Evolutionary conservation across 2,329 filamentous ascomycete species (phyloP), one percentile per base, ranked within the genome.

Genomic region (Talaromyces rugulosus): DNA sequence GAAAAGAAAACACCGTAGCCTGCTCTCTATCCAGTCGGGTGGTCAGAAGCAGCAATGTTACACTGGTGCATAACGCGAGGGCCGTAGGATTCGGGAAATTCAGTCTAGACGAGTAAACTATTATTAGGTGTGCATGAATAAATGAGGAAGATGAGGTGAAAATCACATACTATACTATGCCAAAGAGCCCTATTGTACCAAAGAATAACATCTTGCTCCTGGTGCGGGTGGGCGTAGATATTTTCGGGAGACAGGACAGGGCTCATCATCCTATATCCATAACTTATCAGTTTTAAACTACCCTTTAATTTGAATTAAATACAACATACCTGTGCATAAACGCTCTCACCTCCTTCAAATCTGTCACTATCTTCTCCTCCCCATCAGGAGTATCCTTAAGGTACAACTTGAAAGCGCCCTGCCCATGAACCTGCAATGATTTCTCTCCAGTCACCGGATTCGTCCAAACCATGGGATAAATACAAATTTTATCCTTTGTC

Each of bases 51-150:
- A 16, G 67, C 67, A 63, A 69, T 66, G 53, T 75, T 77, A 59
- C 75, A 77, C 63, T 77, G 75, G 65, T 77, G 75, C 74, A 77
- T 77, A 47, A 76, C 68, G 16, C 75, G 69, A 6, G 74, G 73
- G 0, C 74, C 74, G 60, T 76, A 76, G 1, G 72, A 74, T 61
- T 74, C 70, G 4, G 74, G 74, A 56, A 77, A 76, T 51, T 77
- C 74, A 11, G 69, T 63, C 56, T 65, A 33, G 16, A 28, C 9
- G 31, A 30, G 18, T 16, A 40, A 3, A 56, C 23, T 40, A 40
- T 18, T 23, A 56, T 3, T 30, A 47, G 9, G 36, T 62, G 3
- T 36, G n/a, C 18, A 54, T 50, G 12, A 51, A 8, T 42, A 31
- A 31, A 6, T 1, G 40, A 44, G 55, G 54, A 44, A 53, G 33